A percentile compares a stretch with the other conserved stretches of the same genome.
Evolutionary conservation across 1,139 yeast genomes (phyloP).

Genomic region (Casaregolazyma lundiana): DNA sequence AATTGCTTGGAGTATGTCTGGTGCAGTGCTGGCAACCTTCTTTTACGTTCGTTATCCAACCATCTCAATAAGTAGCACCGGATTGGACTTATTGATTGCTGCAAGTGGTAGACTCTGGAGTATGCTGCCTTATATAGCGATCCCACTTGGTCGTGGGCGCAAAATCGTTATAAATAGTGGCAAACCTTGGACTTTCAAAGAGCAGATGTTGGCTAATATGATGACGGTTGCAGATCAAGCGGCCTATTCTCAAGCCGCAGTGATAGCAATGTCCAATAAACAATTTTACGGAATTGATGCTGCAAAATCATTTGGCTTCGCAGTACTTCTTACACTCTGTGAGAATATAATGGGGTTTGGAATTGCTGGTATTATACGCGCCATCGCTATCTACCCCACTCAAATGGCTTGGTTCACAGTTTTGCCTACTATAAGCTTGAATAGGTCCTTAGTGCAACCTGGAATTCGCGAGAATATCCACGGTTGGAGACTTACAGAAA

Average conservation of each 20-base stretch:
- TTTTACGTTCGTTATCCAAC: conserved; percentile 53
- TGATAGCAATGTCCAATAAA: conserved; percentile 10
- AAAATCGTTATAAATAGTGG: conserved; percentile 51
- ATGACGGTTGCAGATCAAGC: conserved; percentile 22
- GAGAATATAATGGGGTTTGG: conserved; percentile 60
- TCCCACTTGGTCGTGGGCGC: conserved; percentile 39
- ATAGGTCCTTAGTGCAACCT: conserved; percentile 46
- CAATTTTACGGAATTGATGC: conserved; percentile 37
- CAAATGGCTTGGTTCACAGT: conserved; percentile 54
- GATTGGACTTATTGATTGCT: conserved; percentile 54
- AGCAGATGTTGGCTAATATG: conserved; percentile 59
- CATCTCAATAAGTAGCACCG: conserved; percentile 43
- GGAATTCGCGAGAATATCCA: conserved; percentile 30
- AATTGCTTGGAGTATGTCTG: conserved; percentile 49
- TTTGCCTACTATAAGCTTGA: conserved; percentile 53
- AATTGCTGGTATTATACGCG: conserved; percentile 55
- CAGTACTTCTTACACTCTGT: conserved; percentile 44
- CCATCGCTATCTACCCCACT: conserved; percentile 54
- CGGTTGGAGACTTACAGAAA: conserved; percentile 51
- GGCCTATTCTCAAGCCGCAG: conserved; percentile 9
- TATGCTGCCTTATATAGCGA: conserved; percentile 44
- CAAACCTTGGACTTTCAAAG: conserved; percentile 62
- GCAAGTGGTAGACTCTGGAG: conserved; percentile 45
- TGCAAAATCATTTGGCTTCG: conserved; percentile 48
- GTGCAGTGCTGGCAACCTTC: conserved; percentile 53